Evolutionary conservation across 257 asterid genomes (phyloP).

Genomic region (Eustoma russellianum): DNA sequence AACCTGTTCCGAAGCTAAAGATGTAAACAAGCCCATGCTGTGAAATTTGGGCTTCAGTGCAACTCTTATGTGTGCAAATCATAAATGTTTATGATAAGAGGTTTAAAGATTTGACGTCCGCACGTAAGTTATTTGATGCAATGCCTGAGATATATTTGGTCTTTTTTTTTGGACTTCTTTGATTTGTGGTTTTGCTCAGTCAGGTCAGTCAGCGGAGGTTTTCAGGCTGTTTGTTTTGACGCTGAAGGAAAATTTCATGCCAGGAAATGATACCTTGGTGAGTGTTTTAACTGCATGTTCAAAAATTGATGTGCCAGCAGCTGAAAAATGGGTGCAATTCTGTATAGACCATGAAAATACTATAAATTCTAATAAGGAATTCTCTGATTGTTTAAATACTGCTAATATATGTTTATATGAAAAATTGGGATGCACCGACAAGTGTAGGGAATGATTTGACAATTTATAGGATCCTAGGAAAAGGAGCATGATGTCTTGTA

Average conservation of each 20-base stretch:
- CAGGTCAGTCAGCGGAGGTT: constrained; percentile 39
- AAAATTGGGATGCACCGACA: constrained; percentile 34
- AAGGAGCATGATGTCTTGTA: constrained; percentile 58
- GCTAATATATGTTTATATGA: constrained; percentile 55
- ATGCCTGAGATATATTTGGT: constrained; percentile 41
- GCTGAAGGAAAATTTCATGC: constrained; percentile 38
- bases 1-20: constrained; percentile 30
- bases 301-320: constrained; percentile 18
- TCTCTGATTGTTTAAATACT: constrained; percentile 30
- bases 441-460: constrained; percentile 51
- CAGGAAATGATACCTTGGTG: constrained; percentile 61
- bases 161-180: constrained; percentile 60
- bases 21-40: constrained; percentile 32
- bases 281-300: constrained; percentile 67
- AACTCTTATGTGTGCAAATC: constrained; percentile 45
- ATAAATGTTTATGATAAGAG: constrained; percentile 37
- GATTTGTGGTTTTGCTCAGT: constrained; percentile 57
- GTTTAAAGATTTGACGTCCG: constrained; percentile 37
- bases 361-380: constrained; percentile 1
- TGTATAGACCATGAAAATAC: constrained; percentile 11
- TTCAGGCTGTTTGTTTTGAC: constrained; percentile 33
- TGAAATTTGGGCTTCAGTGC: constrained; percentile 34
- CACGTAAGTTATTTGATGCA: constrained; percentile 58
- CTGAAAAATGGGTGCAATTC: constrained; percentile 40
- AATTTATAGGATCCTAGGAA: constrained; percentile 38